Base-by-base conservation (phyloP, 805 yeast species). In the Candida yuanshanica region DNA sequence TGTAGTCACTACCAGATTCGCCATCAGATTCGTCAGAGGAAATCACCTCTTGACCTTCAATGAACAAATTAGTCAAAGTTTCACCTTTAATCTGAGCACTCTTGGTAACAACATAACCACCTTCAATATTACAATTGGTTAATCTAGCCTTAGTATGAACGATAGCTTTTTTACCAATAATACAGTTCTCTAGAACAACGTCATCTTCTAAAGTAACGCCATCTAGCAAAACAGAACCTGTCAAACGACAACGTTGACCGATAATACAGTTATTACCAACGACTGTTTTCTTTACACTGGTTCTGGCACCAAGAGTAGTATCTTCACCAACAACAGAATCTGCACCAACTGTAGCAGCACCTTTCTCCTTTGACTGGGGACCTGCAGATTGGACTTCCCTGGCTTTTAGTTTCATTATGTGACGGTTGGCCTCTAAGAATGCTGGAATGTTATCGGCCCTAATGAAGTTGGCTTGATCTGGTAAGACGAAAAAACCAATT, bases 401-500 rank as follows among this genome's bases (percentile, higher is more conserved):
- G 1, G 90, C 90, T 52, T 77, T 78, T 32, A 72, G 58, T 56
- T 77, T 83, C 74, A 91, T 73, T 43, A 83, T 71, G 55, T 75
- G 72, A 47, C 99, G 71, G 59, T 89, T 93, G 17, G 95, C 89
- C 64, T 93, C 99, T 78, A 88, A 75, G 60, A 81, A 89, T 2
- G 91, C 85, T 2, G 85, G 74, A 36, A 87, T 66, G 56, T 81
- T 86, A 58, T 88, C 89, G 37, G 84, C 73, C 50, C 98, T 75
- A 45, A 86, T 72, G 55, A 90, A 90, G 3, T 74, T 67, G 11
- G 83, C 77, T 44, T 79, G 76, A 22, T 73, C 68, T 4, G 96
- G 95, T 21, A 90, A 59, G 20, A 81, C 72, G 47, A 83, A 74
- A 51, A 91, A 68, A 4, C 83, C 83, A 14, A 93, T 74, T 1